A percentile compares a stretch with the other conserved stretches of the same genome.
phyloP scores from a whole-genome alignment of 345 rosid species.

The Jatropha curcas region DNA sequence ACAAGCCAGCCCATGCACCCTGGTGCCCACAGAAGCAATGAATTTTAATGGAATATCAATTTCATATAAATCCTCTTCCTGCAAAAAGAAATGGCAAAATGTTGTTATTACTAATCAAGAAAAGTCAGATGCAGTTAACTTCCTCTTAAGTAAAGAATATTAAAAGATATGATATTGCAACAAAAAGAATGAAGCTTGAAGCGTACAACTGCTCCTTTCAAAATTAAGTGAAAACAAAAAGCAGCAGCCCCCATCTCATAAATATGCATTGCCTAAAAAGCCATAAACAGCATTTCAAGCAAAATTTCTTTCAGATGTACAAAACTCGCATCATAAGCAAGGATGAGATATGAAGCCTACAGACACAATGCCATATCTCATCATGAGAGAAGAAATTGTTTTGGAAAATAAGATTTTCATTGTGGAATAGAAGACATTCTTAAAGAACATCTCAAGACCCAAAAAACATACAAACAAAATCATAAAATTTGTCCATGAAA shows the following conservation, averaged over 20 bases:
- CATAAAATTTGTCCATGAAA: too few relatives aligned
- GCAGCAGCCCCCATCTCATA: not conserved
- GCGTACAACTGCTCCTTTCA: not conserved
- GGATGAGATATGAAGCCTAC: not conserved
- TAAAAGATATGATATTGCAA: not conserved
- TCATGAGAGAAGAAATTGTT: not conserved
- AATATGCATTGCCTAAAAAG: not conserved
- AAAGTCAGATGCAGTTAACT: constrained; percentile 7
- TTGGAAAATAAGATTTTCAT: not conserved
- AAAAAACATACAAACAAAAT: too few relatives aligned
- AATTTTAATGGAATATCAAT: constrained; percentile 88
- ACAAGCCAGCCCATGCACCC: constrained; percentile 96
- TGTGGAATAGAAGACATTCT: not conserved
- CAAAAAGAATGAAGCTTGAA: not conserved
- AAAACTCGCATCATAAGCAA: constrained; percentile 1
- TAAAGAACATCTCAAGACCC: not conserved
- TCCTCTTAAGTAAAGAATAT: not conserved
- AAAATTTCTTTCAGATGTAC: not conserved
- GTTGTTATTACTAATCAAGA: constrained; percentile 2
- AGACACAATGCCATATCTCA: not conserved
- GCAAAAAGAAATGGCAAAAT: constrained; percentile 21
- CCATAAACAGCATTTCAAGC: not conserved
- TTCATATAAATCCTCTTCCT: constrained; percentile 95
- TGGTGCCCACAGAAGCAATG: constrained; percentile 74
- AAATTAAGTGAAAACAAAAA: not conserved